Base-by-base conservation (phyloP, 345 rosid species). In the Moricandia moricandioides region DNA sequence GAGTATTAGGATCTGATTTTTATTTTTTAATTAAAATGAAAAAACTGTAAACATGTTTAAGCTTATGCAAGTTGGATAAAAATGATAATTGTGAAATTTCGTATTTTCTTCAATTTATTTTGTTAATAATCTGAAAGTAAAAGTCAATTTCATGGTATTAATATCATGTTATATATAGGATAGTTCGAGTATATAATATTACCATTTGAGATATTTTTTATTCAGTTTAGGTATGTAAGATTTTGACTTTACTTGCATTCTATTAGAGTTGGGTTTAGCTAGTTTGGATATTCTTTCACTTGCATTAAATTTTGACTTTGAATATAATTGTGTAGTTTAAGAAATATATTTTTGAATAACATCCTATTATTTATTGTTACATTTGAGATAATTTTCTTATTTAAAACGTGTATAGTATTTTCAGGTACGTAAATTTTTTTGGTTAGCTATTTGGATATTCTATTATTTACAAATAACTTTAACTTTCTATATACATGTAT, bases 1-100 rank as follows among this genome's bases (percentile, higher is more conserved):
- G 7, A 86, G 63, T 43, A 73, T 92, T 45, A 74, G 85, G 82
- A 79, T 90, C 80, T 86, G 84, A 91, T 39, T 30, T 64, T 27
- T 69, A 9, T 14, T 77, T 6, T 49, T 52, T 6, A 31, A 24
- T 52, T 45, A 58, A 21, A 66, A 64, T 56, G 18, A 16, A 11
- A 55, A 56, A 47, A 12, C 11, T 63, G 64, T 59, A 66, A 31
- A 40, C 58, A 65, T 65, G 63, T 3, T 29, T 59, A 40, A 60
- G 66, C 49, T 74, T 61, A 16, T 76, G 75, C 65, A 61, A 68
- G 54, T 62, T 76, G 57, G 14, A 68, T 47, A 47, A 47, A 47
- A 14, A 6, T 47, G 52, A n/a, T 3, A 47, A 47, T n/a, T n/a
- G 52, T n/a, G 52, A 43, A 43, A 1, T 43, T 11, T 43, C 51